Conservation (phyloP, 2,329 filamentous ascomycete species). For the Trichoderma guizhouense region DNA sequence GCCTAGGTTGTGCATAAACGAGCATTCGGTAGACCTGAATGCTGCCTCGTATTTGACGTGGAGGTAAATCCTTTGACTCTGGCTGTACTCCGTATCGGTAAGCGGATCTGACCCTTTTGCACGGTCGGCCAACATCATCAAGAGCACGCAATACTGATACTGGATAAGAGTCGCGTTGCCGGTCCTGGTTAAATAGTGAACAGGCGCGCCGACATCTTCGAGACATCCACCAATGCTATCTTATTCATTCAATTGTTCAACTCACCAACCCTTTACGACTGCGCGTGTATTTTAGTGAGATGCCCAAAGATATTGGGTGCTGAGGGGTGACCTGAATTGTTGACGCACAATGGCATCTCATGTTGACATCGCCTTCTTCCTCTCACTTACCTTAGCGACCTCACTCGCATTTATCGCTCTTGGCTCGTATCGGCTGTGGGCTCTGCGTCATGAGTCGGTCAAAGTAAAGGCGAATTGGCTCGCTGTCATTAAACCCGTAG, state of each 20-base stretch:
- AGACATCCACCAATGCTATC: neutral
- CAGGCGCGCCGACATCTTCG: neutral
- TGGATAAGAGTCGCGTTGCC: neutral
- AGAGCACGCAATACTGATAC: slow-evolving; percentile 1
- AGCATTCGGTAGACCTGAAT: neutral
- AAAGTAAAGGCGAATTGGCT: slow-evolving; percentile 9
- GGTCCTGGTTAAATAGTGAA: neutral
- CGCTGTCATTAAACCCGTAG: neutral
- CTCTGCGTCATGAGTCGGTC: neutral
- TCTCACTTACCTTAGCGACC: neutral
- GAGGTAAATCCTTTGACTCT: neutral
- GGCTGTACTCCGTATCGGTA: neutral
- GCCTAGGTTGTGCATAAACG: slow-evolving; percentile 12
- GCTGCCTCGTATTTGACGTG: neutral
- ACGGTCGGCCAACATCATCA: neutral
- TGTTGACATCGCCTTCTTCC: neutral
- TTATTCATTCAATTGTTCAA: neutral
- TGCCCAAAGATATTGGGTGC: neutral
- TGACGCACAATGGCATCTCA: neutral
- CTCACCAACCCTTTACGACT: neutral
- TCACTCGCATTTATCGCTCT: neutral
- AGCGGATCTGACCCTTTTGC: neutral
- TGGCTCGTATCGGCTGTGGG: neutral
- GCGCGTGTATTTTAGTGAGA: neutral
- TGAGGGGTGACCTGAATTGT: neutral